Evolutionary conservation across 1,284 basidiomycete genomes (phyloP).

Genomic region (Inonotus obliquus): DNA sequence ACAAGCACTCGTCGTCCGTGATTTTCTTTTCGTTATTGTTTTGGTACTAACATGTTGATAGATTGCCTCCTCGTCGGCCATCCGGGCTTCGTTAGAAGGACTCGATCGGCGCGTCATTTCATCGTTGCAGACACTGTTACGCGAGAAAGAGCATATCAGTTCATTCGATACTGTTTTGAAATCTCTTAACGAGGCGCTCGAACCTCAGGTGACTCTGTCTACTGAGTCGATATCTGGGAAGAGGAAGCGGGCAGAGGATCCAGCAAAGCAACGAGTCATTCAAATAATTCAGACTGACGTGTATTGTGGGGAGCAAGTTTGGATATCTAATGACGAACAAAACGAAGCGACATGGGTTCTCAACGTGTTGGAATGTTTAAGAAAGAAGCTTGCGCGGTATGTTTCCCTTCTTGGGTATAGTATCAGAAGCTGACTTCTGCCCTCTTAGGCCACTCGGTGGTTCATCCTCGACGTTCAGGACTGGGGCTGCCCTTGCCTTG

Average conservation of each 20-base stretch:
- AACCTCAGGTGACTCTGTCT: not conserved
- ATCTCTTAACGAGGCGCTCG: not conserved
- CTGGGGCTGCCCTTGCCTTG: not conserved
- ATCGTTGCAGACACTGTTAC: not conserved
- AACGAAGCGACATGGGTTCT: constrained; percentile 9
- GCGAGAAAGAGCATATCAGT: not conserved
- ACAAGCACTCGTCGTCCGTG: constrained; percentile 10
- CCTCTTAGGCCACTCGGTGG: not conserved
- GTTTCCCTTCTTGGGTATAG: not conserved
- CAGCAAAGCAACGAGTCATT: constrained; percentile 3
- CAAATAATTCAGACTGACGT: constrained; percentile 6
- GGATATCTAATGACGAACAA: constrained; percentile 7
- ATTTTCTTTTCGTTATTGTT: not conserved
- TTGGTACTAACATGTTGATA: not conserved
- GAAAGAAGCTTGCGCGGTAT: constrained; percentile 2
- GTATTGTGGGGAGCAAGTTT: not conserved
- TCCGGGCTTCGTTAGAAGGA: constrained; percentile 7
- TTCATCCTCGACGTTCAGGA: not conserved
- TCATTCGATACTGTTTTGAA: not conserved
- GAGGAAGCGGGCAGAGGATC: constrained; percentile 14
- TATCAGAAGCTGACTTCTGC: not conserved
- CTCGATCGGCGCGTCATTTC: constrained; percentile 1
- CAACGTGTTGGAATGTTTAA: not conserved
- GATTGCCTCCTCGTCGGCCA: constrained; percentile 6
- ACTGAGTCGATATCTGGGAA: constrained; percentile 11